phyloP scores from a whole-genome alignment of 2,329 filamentous ascomycete genomes.

The Phialophora chinensis region DNA sequence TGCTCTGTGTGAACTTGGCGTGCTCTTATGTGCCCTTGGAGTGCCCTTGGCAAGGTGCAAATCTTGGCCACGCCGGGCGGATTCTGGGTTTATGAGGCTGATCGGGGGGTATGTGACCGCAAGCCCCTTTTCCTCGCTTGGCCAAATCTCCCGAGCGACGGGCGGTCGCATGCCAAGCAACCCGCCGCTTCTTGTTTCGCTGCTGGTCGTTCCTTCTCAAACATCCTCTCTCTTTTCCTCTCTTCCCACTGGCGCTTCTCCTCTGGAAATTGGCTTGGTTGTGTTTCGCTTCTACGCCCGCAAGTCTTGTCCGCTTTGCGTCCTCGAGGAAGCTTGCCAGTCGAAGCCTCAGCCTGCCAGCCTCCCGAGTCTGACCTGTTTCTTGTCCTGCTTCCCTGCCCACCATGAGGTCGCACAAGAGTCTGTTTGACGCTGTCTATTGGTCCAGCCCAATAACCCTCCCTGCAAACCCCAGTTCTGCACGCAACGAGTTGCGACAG shows the following conservation, averaged over 20 bases:
- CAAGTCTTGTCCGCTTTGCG: neutral
- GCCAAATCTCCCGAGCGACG: constrained; percentile 19
- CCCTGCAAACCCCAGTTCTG: constrained; percentile 1
- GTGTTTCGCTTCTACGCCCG: neutral
- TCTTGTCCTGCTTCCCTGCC: neutral
- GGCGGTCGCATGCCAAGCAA: constrained; percentile 8
- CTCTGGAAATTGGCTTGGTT: neutral
- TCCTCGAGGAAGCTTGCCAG: neutral
- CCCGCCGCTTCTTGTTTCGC: constrained; percentile 9
- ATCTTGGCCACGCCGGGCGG: neutral
- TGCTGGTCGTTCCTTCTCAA: neutral
- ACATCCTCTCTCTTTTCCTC: neutral
- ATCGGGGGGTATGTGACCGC: neutral
- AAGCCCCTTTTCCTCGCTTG: constrained; percentile 11
- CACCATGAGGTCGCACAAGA: neutral
- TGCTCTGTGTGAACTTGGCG: too few relatives aligned
- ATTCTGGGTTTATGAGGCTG: neutral
- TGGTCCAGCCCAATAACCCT: constrained; percentile 12
- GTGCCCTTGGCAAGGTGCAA: too few relatives aligned
- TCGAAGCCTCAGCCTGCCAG: constrained; percentile 1
- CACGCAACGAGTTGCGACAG: constrained; percentile 9
- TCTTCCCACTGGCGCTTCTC: constrained; percentile 1
- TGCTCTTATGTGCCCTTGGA: too few relatives aligned
- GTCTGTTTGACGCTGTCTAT: neutral
- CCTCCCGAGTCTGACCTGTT: neutral